phyloP scores from a whole-genome alignment of 805 yeast genomes.

The Candida taoyuanica region DNA sequence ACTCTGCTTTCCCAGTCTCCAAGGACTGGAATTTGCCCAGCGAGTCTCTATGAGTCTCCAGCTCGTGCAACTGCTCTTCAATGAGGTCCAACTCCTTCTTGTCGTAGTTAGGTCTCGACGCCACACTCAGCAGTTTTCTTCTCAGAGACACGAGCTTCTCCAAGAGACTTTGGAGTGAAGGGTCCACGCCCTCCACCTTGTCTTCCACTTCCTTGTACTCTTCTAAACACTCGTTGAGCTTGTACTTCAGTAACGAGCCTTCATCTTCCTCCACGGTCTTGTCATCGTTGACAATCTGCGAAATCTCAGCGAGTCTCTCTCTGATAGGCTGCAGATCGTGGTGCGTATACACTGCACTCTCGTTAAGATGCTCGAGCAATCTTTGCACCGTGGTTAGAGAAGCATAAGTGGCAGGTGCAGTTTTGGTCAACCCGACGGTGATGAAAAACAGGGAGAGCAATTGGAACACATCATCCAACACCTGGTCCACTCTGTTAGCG shows the following conservation, averaged over 20 bases:
- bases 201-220: slow-evolving; percentile 54
- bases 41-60: slow-evolving; percentile 48
- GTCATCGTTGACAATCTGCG: slow-evolving; percentile 44
- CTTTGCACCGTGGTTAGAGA: slow-evolving; percentile 83
- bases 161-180: slow-evolving; percentile 46
- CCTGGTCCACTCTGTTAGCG: slow-evolving; percentile 54
- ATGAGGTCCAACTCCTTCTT: slow-evolving; percentile 31
- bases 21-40: slow-evolving; percentile 48
- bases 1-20: slow-evolving; percentile 31
- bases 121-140: slow-evolving; percentile 52
- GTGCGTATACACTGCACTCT: slow-evolving; percentile 74
- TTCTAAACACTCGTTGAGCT: slow-evolving; percentile 57
- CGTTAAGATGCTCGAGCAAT: slow-evolving; percentile 75
- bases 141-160: slow-evolving; percentile 60
- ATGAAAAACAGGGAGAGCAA: slow-evolving; percentile 79
- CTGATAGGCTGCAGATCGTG: slow-evolving; percentile 79
- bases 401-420: slow-evolving; percentile 93
- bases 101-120: slow-evolving; percentile 34
- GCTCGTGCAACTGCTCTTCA: slow-evolving; percentile 34
- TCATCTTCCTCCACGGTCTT: slow-evolving; percentile 42
- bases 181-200: slow-evolving; percentile 49
- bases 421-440: slow-evolving; percentile 85
- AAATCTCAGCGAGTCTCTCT: slow-evolving; percentile 66
- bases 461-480: slow-evolving; percentile 87
- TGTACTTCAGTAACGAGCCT: slow-evolving; percentile 54